Conservation (phyloP, 306 rosid species). For the Prunus persica region Prunus_persica_NCBIv2 NC_034013.1:3403001-3403500, state of each 20-base stretch:
- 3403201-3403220: neutral
- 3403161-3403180: neutral
- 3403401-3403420: neutral
- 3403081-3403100: neutral
- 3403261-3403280: neutral
- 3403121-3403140: neutral
- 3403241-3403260: neutral
- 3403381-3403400: neutral
- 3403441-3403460: neutral
- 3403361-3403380: too few species aligned
- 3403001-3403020: too few species aligned
- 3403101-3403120: neutral
- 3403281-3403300: conserved; percentile 20
- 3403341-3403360: too few species aligned
- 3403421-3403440: conserved; percentile 17
- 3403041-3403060: too few species aligned
- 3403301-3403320: neutral
- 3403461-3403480: too few species aligned
- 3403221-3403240: neutral
- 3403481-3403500: too few species aligned
- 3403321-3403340: too few species aligned
- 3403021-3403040: too few species aligned
- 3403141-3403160: neutral
- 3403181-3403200: conserved; percentile 17
- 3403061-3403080: neutral